phyloP scores from a whole-genome alignment of 345 rosid genomes.

The Heritiera fomes region DNA sequence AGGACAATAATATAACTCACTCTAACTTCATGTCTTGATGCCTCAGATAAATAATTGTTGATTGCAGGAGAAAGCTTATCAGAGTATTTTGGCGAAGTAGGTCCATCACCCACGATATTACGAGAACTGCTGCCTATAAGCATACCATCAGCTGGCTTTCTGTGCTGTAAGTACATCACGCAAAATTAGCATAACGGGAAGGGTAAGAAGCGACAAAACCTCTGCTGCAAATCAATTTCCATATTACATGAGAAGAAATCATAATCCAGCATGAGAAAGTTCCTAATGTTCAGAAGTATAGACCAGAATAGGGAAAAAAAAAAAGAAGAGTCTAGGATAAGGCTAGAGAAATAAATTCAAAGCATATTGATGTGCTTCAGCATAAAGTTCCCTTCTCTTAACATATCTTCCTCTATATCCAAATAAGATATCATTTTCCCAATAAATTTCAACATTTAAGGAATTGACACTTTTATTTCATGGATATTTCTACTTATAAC shows the following conservation, averaged over 20 bases:
- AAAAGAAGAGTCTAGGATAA: neutral
- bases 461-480: neutral
- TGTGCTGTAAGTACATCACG: conserved; percentile 61
- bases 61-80: conserved; percentile 98
- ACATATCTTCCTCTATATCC: neutral
- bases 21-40: conserved; percentile 96
- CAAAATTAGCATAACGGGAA: conserved; percentile 13
- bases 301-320: neutral
- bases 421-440: neutral
- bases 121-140: conserved; percentile 88
- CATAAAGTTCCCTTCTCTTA: neutral
- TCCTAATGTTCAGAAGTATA: neutral
- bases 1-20: conserved; percentile 22
- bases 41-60: conserved; percentile 91
- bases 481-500: too few relatives aligned
- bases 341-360: neutral
- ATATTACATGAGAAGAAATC: neutral
- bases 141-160: conserved; percentile 85
- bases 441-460: neutral
- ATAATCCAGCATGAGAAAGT: neutral
- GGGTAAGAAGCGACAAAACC: neutral
- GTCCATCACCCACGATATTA: conserved; percentile 77
- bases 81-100: conserved; percentile 93
- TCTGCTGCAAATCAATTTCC: neutral
- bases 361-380: neutral